Conservation (phyloP, 2,329 filamentous ascomycete genomes). For the Pseudogymnoascus sp. region DNA sequence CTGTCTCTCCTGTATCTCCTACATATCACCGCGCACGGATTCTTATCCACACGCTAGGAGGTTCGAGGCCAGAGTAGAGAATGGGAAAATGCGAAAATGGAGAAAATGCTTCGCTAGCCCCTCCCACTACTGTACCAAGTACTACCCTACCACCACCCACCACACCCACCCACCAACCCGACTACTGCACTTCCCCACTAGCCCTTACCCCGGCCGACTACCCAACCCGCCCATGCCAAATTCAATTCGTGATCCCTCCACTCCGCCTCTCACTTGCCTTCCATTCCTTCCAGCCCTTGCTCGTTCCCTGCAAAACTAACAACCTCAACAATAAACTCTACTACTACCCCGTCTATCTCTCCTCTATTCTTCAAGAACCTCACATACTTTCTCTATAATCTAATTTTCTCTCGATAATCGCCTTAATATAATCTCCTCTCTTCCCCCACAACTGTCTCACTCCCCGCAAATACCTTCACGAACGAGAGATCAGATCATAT, state of each 20-base stretch:
- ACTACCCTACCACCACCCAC: too few species aligned
- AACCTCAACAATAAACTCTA: not conserved
- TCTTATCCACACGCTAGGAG: not conserved
- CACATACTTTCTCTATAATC: not conserved
- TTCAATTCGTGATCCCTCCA: not conserved
- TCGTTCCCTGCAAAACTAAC: not conserved
- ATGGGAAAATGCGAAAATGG: slow-evolving; percentile 1
- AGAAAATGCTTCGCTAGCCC: not conserved
- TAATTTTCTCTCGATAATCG: not conserved
- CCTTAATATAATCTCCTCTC: not conserved
- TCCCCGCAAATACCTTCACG: not conserved
- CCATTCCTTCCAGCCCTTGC: not conserved
- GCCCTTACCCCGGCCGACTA: not conserved
- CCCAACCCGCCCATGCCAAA: not conserved
- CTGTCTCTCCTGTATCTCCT: not conserved
- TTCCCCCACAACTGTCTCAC: not conserved
- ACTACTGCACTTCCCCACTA: not conserved
- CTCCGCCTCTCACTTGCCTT: not conserved
- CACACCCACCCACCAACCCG: too few species aligned
- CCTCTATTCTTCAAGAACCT: not conserved
- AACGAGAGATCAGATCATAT: not conserved
- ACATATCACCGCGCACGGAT: not conserved
- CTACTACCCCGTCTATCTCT: not conserved
- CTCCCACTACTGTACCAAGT: not conserved
- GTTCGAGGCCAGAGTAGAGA: not conserved